Conservation (phyloP, 257 asterid genomes). For the Nicotiana tabacum region DNA sequence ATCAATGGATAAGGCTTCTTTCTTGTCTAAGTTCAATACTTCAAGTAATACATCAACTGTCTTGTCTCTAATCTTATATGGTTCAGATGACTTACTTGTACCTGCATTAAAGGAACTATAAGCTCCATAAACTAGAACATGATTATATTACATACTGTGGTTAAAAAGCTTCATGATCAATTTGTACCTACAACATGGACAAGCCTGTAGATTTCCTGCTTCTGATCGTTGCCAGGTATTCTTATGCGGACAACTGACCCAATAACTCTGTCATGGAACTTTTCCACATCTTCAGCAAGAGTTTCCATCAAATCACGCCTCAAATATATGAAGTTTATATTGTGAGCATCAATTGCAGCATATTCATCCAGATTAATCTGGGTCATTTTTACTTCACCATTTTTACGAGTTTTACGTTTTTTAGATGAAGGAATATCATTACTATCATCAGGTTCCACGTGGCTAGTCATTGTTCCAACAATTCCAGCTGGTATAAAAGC, state of each 20-base stretch:
- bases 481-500: constrained; percentile 53
- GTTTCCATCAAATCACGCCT: constrained; percentile 69
- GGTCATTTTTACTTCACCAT: constrained; percentile 43
- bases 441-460: constrained; percentile 32
- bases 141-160: background rate
- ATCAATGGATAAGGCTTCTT: constrained; percentile 65
- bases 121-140: background rate
- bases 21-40: constrained; percentile 73
- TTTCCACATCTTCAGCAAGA: constrained; percentile 53
- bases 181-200: constrained; percentile 86
- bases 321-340: constrained; percentile 73
- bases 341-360: constrained; percentile 86
- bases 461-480: constrained; percentile 36
- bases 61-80: constrained; percentile 72
- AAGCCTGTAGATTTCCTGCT: constrained; percentile 77
- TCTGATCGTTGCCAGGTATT: constrained; percentile 63
- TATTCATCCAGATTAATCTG: constrained; percentile 54
- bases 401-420: constrained; percentile 53
- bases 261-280: constrained; percentile 53
- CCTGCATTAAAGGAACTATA: constrained; percentile 37
- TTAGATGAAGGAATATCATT: constrained; percentile 21
- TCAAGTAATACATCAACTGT: constrained; percentile 75
- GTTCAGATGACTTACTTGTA: constrained; percentile 55
- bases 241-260: constrained; percentile 83
- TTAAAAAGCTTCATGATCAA: constrained; percentile 6